Percentiles rank a stretch among this genome's conserved stretches.
phyloP scores from a whole-genome alignment of 345 rosid species.

The Bruguiera parviflora region DNA sequence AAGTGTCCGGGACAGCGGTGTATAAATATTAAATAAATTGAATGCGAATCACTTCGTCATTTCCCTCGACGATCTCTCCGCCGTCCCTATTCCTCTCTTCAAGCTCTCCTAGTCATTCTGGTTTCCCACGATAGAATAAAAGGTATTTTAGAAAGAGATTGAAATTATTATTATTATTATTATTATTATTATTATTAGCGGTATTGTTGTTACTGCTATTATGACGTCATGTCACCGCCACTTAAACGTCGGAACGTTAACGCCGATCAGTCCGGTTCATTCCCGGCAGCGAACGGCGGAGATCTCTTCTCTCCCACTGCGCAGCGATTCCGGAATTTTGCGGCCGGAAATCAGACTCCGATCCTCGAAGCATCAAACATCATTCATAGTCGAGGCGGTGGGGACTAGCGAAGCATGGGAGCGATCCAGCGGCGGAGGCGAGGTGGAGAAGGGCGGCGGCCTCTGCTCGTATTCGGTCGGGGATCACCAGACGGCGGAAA shows the following conservation, averaged over 20 bases:
- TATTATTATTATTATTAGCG: no score
- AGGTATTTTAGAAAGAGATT: no score
- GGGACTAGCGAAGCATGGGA: slow-evolving; percentile 31
- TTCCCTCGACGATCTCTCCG: no score
- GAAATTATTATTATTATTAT: no score
- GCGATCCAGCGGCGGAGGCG: slow-evolving; percentile 40
- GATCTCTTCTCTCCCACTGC: slow-evolving; percentile 24
- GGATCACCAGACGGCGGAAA: slow-evolving; percentile 27
- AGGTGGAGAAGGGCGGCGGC: slow-evolving; percentile 24
- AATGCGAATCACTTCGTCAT: no score
- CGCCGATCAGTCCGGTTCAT: slow-evolving; percentile 20
- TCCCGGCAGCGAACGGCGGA: slow-evolving; percentile 25
- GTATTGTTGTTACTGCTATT: background rate
- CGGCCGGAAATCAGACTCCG: slow-evolving; percentile 32
- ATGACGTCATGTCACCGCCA: slow-evolving; percentile 61
- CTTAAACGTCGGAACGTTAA: slow-evolving; percentile 32
- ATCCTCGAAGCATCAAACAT: slow-evolving; percentile 26
- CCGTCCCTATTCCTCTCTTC: no score
- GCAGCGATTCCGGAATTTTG: slow-evolving; percentile 20
- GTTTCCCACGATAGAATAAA: no score
- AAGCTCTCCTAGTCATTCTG: no score
- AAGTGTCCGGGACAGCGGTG: no score
- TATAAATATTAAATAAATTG: no score
- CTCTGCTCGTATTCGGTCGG: slow-evolving; percentile 42
- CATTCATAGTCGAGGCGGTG: slow-evolving; percentile 31